Percentiles rank a stretch among this genome's conserved stretches.
phyloP scores from a whole-genome alignment of 2,329 filamentous ascomycete genomes.

The Ophiostoma montium region DNA sequence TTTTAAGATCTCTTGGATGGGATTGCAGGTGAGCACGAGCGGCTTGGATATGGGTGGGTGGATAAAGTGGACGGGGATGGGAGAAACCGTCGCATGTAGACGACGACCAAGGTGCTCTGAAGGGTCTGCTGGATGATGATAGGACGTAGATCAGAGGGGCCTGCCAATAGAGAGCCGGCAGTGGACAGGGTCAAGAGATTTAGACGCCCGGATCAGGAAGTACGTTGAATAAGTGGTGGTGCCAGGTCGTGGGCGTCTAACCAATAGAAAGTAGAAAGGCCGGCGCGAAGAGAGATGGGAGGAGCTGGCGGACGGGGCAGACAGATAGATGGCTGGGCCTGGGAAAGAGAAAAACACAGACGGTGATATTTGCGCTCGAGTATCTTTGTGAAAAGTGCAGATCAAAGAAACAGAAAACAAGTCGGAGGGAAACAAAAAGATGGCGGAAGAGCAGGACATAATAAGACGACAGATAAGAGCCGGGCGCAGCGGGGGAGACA shows the following conservation, averaged over 20 bases:
- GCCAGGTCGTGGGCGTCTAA: constrained; percentile 15
- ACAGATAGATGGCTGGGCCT: no score
- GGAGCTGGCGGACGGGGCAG: not conserved
- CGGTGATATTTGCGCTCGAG: not conserved
- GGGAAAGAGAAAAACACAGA: not conserved
- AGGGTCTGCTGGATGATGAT: constrained; percentile 25
- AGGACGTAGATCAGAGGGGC: constrained; percentile 19
- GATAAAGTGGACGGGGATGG: constrained; percentile 18
- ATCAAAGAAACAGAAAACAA: not conserved
- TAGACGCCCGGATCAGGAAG: constrained; percentile 29
- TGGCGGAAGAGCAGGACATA: no score
- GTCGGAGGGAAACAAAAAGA: no score
- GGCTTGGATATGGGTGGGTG: constrained; percentile 15
- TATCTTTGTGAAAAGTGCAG: not conserved
- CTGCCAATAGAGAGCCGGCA: constrained; percentile 22
- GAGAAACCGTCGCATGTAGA: constrained; percentile 19
- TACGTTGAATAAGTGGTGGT: constrained; percentile 20
- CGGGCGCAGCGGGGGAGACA: no score
- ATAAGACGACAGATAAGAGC: no score
- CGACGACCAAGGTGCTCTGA: constrained; percentile 22
- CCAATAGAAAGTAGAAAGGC: not conserved
- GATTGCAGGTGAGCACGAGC: constrained; percentile 21
- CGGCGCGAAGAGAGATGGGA: constrained; percentile 12
- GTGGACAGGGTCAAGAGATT: constrained; percentile 24
- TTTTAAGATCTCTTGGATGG: constrained; percentile 18